Conservation (phyloP, 306 rosid species). For the Quercus glauca region DNA sequence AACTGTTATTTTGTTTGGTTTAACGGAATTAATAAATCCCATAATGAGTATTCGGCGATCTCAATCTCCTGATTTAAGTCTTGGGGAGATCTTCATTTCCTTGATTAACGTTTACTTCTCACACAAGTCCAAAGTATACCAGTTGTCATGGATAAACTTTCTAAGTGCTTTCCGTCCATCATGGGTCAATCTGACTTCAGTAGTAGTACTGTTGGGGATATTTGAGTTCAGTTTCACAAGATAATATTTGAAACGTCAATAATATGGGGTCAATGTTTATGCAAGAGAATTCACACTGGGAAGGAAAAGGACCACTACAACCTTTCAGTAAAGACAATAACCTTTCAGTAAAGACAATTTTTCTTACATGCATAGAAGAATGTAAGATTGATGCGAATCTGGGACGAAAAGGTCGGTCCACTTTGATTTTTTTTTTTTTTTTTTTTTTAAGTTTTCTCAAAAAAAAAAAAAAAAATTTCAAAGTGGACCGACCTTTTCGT, state of each 20-base stretch:
- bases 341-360: slow-evolving; percentile 16
- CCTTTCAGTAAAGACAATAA: slow-evolving; percentile 15
- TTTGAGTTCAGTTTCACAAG: background rate
- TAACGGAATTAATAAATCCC: background rate
- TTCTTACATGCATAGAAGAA: slow-evolving; percentile 4
- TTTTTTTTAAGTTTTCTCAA: too few relatives aligned
- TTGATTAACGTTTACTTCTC: background rate
- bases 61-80: background rate
- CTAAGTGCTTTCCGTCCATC: slow-evolving; percentile 22
- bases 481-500: slow-evolving; percentile 33
- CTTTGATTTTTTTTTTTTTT: slow-evolving; percentile 1
- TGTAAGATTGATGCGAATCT: slow-evolving; percentile 17
- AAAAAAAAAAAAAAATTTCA: slow-evolving; percentile 8
- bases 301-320: background rate
- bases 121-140: slow-evolving; percentile 4
- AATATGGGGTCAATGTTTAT: slow-evolving; percentile 18
- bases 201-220: background rate
- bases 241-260: background rate
- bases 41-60: background rate
- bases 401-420: slow-evolving; percentile 33
- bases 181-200: slow-evolving; percentile 14
- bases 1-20: too few relatives aligned
- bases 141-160: slow-evolving; percentile 23
- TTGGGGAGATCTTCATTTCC: background rate
- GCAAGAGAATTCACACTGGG: background rate